Base-by-base conservation (phyloP, 352 stramenopile species). In the Pythium insidiosum region DNA sequence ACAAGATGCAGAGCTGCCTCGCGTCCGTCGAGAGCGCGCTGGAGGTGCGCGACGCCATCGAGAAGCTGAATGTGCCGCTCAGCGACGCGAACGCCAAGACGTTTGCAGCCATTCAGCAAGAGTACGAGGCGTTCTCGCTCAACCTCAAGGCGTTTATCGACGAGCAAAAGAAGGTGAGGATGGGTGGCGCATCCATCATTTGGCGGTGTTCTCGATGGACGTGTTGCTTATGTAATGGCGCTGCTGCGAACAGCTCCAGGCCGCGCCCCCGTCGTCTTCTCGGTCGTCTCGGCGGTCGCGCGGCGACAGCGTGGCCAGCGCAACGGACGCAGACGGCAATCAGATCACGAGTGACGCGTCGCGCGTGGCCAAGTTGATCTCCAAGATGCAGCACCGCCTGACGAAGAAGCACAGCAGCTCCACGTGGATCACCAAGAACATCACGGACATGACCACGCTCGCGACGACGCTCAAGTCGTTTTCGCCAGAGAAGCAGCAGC, bases 391-490 rank as follows among this genome's bases (percentile, higher is more conserved):
- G 56, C 58, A 78, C 36, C 68, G 73, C 30, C 68, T 86, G 21
- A 78, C 70, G 4, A 68, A 71, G 60, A 84, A 84, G 48, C 71
- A 56, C 42, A 55, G 62, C 43, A 72, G 53, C 36, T 61, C 73
- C 26, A 57, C 63, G 45, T 87, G 73, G 73, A 77, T 84, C 51
- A 52, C 55, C 38, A 80, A 79, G 53, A 84, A 70, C 55, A 70
- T 83, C 30, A 35, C 42, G 22, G 71, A 82, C 38, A 69, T 82
- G 38, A 39, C 56, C 23, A 63, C 47, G 2, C 52, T 87, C 28
- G 63, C 64, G 5, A 40, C 47, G 5, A 40, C 73, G 15, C 61
- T 84, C 38, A 53, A 47, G 40, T 45, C 55, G 28, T 55, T 55
- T 38, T 50, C 45, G 2, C 61, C 58, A 0, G 58, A 75, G 21